Percentiles rank a stretch among this genome's conserved stretches.
These are phyloP conservation scores for Globisporangium cylindrosporum DNA, from an alignment of 352 stramenopile genomes.

Conservation along the genomic window DNA sequence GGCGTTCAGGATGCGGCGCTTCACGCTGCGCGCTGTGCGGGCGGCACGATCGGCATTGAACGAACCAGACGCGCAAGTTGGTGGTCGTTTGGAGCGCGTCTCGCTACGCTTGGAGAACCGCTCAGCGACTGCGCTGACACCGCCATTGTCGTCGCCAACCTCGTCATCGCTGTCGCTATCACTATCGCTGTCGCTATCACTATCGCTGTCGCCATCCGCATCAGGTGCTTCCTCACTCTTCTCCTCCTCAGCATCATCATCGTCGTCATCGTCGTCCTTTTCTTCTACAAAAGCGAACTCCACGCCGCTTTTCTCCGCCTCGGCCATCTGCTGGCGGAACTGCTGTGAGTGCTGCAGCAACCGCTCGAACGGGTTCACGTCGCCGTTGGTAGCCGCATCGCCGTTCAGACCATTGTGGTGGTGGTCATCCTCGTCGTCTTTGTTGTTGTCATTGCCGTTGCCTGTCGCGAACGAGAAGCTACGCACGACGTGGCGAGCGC, in stretches of 20 bases:
- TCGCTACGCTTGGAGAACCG: constrained; percentile 2
- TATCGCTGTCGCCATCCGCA: constrained; percentile 13
- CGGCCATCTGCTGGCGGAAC: constrained; percentile 42
- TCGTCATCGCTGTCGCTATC: constrained; percentile 18
- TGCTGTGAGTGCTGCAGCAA: constrained; percentile 66
- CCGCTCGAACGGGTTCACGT: constrained; percentile 60
- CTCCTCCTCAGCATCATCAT: constrained; percentile 9
- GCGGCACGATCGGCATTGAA: constrained; percentile 4
- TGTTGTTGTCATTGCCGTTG: constrained; percentile 20
- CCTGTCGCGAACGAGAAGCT: constrained; percentile 13
- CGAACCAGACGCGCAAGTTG: constrained; percentile 2
- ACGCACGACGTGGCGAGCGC: constrained; percentile 2
- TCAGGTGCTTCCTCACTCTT: constrained; percentile 14
- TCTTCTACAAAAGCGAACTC: constrained; percentile 15
- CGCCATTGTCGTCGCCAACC: not conserved
- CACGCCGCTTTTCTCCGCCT: constrained; percentile 17
- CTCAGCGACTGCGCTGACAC: not conserved
- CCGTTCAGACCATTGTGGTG: constrained; percentile 2
- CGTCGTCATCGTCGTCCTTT: constrained; percentile 15
- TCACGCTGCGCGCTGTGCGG: constrained; percentile 17
- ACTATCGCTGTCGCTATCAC: constrained; percentile 12
- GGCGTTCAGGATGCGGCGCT: constrained; percentile 21
- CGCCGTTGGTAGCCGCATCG: constrained; percentile 17
- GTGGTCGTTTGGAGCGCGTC: not conserved
- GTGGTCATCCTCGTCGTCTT: constrained; percentile 13